Evolutionary conservation across 352 stramenopile genomes (phyloP).

Genomic region (Aphanomyces euteiches): DNA sequence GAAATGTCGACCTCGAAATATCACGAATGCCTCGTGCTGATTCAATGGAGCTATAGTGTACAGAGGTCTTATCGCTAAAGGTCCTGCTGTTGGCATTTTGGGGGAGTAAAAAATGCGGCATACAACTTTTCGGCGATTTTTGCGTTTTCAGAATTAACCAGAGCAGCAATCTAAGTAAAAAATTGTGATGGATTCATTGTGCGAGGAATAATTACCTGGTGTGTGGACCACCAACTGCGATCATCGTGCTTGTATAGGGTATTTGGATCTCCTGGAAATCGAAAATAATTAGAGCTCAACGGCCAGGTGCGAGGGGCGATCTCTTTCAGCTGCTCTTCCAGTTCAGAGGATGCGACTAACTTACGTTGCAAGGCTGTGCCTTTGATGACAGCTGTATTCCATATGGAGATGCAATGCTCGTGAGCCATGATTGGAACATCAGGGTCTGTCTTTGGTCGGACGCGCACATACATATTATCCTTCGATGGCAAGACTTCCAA

Average conservation of each 20-base stretch:
- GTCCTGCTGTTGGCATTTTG: background rate
- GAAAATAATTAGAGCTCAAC: constrained; percentile 52
- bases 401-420: constrained; percentile 50
- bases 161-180: background rate
- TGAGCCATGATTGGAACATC: constrained; percentile 45
- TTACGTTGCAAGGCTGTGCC: constrained; percentile 48
- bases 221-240: constrained; percentile 4
- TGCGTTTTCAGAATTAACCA: background rate
- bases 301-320: constrained; percentile 63
- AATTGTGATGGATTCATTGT: background rate
- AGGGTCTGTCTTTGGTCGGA: background rate
- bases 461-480: constrained; percentile 10
- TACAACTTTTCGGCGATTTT: background rate
- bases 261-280: constrained; percentile 54
- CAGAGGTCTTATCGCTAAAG: constrained; percentile 16
- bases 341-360: constrained; percentile 43
- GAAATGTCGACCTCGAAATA: constrained; percentile 48
- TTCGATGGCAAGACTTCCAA: constrained; percentile 5
- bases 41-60: background rate
- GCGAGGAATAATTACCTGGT: background rate
- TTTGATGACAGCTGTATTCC: constrained; percentile 63
- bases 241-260: constrained; percentile 44
- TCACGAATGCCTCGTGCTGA: constrained; percentile 42
- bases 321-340: constrained; percentile 62
- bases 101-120: background rate